phyloP scores from a whole-genome alignment of 257 asterid species.

The Primulina tabacum region DNA sequence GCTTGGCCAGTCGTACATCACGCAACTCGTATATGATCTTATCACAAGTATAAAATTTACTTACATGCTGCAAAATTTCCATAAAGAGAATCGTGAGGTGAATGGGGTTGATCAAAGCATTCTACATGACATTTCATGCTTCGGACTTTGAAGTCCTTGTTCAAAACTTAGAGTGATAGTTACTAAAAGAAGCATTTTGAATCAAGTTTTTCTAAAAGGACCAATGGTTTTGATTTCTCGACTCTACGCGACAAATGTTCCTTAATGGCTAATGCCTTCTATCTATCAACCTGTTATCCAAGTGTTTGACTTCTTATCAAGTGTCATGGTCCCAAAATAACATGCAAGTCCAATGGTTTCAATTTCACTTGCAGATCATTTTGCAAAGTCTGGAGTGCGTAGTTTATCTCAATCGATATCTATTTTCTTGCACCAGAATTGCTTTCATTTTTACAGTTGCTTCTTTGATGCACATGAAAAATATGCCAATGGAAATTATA shows the following conservation, averaged over 20 bases:
- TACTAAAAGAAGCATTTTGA: neutral
- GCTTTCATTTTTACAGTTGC: too few species aligned
- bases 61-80: neutral
- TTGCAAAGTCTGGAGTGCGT: neutral
- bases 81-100: neutral
- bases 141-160: neutral
- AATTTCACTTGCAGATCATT: neutral
- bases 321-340: neutral
- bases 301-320: neutral
- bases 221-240: neutral
- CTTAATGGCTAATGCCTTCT: neutral
- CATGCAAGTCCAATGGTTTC: neutral
- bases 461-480: too few species aligned
- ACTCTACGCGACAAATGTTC: neutral
- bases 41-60: conserved; percentile 22
- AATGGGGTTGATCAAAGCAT: neutral
- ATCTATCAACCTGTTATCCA: neutral
- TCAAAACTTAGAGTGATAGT: neutral
- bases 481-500: too few species aligned
- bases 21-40: conserved; percentile 67
- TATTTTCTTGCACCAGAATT: too few species aligned
- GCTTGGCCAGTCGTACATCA: conserved; percentile 62
- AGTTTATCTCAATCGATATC: neutral
- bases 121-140: neutral
- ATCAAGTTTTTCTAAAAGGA: too few species aligned